Conservation (phyloP, 2,329 filamentous ascomycete species). For the Lecanoromycetidae sp. region DNA sequence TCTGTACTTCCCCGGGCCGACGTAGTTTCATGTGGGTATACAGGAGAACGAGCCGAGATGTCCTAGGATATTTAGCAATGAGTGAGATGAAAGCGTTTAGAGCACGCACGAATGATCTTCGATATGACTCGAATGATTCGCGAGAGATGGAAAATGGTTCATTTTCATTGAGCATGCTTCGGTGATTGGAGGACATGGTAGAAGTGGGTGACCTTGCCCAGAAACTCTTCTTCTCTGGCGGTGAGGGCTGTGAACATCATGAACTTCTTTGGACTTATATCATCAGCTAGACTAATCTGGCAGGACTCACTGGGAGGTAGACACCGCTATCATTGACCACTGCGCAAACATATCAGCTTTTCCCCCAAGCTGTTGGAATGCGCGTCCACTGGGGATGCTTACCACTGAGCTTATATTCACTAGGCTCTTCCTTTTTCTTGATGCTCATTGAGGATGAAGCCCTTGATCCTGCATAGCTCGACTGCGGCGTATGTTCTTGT, state of each 20-base stretch:
- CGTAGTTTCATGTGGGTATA: constrained; percentile 46
- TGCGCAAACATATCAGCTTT: constrained; percentile 32
- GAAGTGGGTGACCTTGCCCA: constrained; percentile 49
- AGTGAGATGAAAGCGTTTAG: not conserved
- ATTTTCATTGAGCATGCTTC: constrained; percentile 62
- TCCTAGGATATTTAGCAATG: constrained; percentile 47
- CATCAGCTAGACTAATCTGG: no score
- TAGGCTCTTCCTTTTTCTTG: constrained; percentile 49
- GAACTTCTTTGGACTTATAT: not conserved
- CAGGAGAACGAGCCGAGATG: constrained; percentile 74
- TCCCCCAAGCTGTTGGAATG: not conserved
- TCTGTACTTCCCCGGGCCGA: constrained; percentile 70
- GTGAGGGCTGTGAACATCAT: constrained; percentile 55
- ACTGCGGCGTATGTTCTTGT: constrained; percentile 30
- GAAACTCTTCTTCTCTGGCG: constrained; percentile 68
- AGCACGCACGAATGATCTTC: constrained; percentile 64
- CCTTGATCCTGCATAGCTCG: constrained; percentile 32
- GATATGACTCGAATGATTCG: constrained; percentile 94
- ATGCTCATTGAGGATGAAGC: constrained; percentile 51
- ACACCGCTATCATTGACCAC: constrained; percentile 94
- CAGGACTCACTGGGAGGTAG: constrained; percentile 65
- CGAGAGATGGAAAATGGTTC: constrained; percentile 92
- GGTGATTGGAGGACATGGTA: constrained; percentile 44
- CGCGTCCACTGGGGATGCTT: constrained; percentile 29
- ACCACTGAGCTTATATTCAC: constrained; percentile 74